Evolutionary conservation across 345 rosid genomes (phyloP), one percentile per base, ranked within the genome.

Genomic region (Trapa bicornis): DNA sequence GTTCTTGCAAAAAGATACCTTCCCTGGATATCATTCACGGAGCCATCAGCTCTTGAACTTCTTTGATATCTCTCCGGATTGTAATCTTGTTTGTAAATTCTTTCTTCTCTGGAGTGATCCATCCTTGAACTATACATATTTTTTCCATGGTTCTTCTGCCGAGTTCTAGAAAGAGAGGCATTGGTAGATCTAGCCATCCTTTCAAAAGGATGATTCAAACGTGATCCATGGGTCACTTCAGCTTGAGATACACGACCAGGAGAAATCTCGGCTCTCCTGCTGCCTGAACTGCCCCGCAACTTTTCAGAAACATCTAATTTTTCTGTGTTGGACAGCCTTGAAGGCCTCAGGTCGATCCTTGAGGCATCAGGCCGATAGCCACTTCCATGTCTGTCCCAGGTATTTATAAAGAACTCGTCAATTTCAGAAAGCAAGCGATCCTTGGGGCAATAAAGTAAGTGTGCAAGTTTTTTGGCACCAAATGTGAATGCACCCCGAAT

Each of bases 401-500:
- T 95, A 74, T 91, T 95, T 83, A 77, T 74, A 70, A 95, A 95
- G 77, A 95, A 95, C 68, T 77, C 91, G 69, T 95, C 84, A 68
- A 89, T 84, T 79, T 91, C 99, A 80, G 72, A 62, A 70, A 66
- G 75, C 63, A 91, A 47, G 71, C 83, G 87, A 75, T 95, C 96
- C 70, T 81, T 80, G 14, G 90, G 90, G 77, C 97, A 95, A 68
- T 87, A 90, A 78, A 89, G 91, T 78, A 91, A 74, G 73, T 89
- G 81, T 48, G 92, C 87, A 77, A 95, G 78, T 89, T 77, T 86
- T 79, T 85, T 87, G 68, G 99, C 99, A 65, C 99, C 99, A 78
- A 91, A 93, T 61, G 97, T 87, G 80, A 95, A 95, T 77, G 99
- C 99, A 81, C 97, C 87, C 43, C 97, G 96, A 79, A 95, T 91